Base-by-base conservation (phyloP, 2,329 filamentous ascomycete genomes). In the Fusarium brevicatenulatum region DNA sequence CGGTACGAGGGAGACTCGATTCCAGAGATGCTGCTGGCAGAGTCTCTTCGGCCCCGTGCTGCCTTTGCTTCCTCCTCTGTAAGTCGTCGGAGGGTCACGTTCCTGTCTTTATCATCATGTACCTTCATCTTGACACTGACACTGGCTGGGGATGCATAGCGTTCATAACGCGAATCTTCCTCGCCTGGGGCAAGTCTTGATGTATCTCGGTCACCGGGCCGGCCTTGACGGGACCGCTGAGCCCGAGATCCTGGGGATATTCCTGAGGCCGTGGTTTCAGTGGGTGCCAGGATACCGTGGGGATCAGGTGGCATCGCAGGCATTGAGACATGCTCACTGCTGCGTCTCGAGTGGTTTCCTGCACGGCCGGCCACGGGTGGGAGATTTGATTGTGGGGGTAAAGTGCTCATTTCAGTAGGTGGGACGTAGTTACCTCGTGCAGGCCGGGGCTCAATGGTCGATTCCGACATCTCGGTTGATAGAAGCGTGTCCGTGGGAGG, bases 111-210 rank as follows among this genome's bases (percentile, higher is more conserved):
- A 74, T 91, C 89, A 71, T 90, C 87, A 71, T 90, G 87, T 52
- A 91, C 84, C 76, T 87, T 88, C 63, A 91, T 81, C 77, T 89
- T 90, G 64, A 91, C 86, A 76, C 87, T 89, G 37, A 89, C 83
- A 74, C 85, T 86, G 9, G 80, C 79, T 10, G 81, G 83, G 32
- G 83, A 82, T 57, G 81, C 82, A 60, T 83, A 84, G 30, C 81
- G 81, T 37, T 84, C 80, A 37, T 84, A 79, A 34, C 80, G 77
- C 32, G 78, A 76, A 36, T 81, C 79, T 43, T 86, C 85, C 28
- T 76, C 73, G 83, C 65, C 83, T 4, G 84, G 85, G 4, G 87
- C 87, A 30, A 89, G 78, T 18, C 80, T 72, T 30, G 55, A 52
- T 15, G 81, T 19, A 83, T 84, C 44, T 28, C 80, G 80, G 49